Percentiles rank a stretch among this genome's conserved stretches.
Conservation (phyloP, 2,329 filamentous ascomycete genomes). For the Arachnopeziza araneosa region DNA sequence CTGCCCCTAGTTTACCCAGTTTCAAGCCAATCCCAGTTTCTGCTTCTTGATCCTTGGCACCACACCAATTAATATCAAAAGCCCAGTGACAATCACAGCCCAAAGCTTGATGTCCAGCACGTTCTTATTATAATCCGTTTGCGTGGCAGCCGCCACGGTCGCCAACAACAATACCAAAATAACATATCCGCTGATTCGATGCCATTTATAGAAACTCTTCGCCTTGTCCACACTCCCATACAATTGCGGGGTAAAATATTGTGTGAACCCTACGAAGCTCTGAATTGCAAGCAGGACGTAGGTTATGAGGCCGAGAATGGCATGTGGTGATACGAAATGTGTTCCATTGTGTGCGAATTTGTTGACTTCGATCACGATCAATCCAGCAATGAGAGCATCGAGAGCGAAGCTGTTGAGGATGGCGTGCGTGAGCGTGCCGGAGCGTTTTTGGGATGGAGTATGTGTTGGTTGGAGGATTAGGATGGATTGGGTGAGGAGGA, state of each 20-base stretch:
- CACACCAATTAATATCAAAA: constrained; percentile 65
- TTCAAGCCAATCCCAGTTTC: constrained; percentile 60
- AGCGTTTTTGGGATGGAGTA: constrained; percentile 65
- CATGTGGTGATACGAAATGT: constrained; percentile 79
- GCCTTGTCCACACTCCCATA: constrained; percentile 77
- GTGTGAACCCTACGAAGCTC: constrained; percentile 72
- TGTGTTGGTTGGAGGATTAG: constrained; percentile 85
- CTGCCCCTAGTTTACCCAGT: too few relatives aligned
- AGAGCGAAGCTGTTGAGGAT: constrained; percentile 58
- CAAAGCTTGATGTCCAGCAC: constrained; percentile 70
- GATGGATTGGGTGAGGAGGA: constrained; percentile 73
- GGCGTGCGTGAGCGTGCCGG: constrained; percentile 59
- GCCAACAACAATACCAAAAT: constrained; percentile 65
- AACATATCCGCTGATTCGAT: constrained; percentile 71
- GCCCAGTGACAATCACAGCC: constrained; percentile 61
- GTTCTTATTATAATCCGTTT: constrained; percentile 67
- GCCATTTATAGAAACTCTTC: constrained; percentile 85
- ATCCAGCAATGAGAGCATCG: constrained; percentile 51
- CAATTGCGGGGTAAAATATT: constrained; percentile 68
- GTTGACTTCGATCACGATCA: constrained; percentile 75
- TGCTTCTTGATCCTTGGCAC: constrained; percentile 73
- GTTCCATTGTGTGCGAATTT: constrained; percentile 62
- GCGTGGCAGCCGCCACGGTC: constrained; percentile 68
- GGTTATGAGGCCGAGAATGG: constrained; percentile 73
- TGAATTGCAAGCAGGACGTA: constrained; percentile 67